phyloP scores from a whole-genome alignment of 2,329 filamentous ascomycete species.

The Colletotrichum sidae region DNA sequence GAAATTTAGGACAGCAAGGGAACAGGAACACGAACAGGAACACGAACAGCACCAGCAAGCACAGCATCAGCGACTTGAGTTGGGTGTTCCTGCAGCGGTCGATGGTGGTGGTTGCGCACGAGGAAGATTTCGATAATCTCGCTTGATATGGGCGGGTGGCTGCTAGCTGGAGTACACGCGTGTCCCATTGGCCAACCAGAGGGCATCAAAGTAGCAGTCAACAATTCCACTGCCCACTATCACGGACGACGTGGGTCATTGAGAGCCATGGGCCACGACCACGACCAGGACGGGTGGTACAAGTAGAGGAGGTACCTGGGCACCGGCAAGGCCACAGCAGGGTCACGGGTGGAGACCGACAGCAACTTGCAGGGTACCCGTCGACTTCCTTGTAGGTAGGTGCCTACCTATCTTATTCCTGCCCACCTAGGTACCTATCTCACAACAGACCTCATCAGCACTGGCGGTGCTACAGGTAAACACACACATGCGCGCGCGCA shows the following conservation, averaged over 20 bases:
- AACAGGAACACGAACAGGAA: not conserved
- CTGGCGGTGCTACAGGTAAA: no score
- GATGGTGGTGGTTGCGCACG: constrained; percentile 19
- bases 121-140: constrained; percentile 41
- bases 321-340: no score
- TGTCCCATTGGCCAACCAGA: constrained; percentile 32
- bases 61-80: not conserved
- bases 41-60: not conserved
- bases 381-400: no score
- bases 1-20: not conserved
- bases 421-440: no score
- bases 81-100: no score
- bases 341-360: no score
- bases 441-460: no score
- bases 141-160: constrained; percentile 40
- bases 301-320: no score
- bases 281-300: constrained; percentile 1
- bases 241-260: constrained; percentile 17
- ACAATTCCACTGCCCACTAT: constrained; percentile 34
- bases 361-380: no score
- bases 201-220: constrained; percentile 18
- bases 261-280: constrained; percentile 12
- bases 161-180: constrained; percentile 25
- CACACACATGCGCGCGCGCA: no score
- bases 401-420: no score